phyloP scores from a whole-genome alignment of 2,329 filamentous ascomycete species.

The Cladosporium velox region DNA sequence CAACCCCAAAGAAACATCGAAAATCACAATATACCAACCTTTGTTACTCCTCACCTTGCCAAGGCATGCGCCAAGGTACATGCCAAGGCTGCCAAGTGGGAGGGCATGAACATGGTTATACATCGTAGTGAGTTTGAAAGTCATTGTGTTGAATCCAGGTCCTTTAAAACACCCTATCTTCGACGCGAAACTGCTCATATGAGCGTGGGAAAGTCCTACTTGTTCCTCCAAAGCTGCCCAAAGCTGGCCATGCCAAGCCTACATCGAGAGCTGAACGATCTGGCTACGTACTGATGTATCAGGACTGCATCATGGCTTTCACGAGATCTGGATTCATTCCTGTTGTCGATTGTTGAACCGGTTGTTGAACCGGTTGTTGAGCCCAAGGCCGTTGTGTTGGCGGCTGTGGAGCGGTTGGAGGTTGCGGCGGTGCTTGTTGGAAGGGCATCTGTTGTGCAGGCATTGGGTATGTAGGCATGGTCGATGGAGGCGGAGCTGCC shows the following conservation, averaged over 20 bases:
- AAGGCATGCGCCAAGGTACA: slow-evolving; percentile 14
- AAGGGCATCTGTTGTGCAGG: not conserved
- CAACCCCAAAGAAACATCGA: not conserved
- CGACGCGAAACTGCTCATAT: not conserved
- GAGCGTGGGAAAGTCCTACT: not conserved
- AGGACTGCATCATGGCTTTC: not conserved
- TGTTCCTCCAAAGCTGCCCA: not conserved
- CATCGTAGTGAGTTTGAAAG: not conserved
- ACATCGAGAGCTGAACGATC: not conserved
- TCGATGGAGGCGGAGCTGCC: not conserved
- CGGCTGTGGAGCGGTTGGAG: not conserved
- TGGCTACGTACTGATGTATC: not conserved
- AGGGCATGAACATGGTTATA: not conserved
- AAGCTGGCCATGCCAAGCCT: slow-evolving; percentile 4
- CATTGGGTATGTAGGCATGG: not conserved
- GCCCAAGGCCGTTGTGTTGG: not conserved
- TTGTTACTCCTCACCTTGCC: not conserved
- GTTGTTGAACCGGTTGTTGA: not conserved
- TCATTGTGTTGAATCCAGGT: not conserved
- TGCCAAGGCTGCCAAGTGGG: slow-evolving; percentile 19
- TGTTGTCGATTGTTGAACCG: not conserved
- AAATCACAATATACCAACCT: not conserved
- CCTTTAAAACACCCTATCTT: not conserved
- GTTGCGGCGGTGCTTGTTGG: not conserved
- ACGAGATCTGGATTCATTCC: not conserved